Base-by-base conservation (phyloP, 768 basidiomycete species). In the Lentinula lateritia region DNA sequence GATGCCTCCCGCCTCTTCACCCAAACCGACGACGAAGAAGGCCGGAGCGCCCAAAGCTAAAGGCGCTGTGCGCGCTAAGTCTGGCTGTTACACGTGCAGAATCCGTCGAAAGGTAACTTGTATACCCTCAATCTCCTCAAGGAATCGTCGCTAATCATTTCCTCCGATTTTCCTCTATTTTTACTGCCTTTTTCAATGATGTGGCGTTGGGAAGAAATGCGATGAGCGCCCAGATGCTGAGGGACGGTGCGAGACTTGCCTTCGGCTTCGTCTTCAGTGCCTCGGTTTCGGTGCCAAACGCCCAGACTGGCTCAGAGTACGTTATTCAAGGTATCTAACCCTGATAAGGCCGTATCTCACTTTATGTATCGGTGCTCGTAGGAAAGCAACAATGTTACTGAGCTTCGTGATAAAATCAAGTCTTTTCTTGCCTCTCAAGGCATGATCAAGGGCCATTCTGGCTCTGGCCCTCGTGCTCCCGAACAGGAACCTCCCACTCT, bases 371-470 rank as follows among this genome's bases (percentile, higher is more conserved):
- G 61, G 52, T 65, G 60, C 58, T 34, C 66, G 23, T 65, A 92
- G 90, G 88, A 90, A 71, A 85, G 76, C 66, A 81, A 83, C 64
- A 87, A 85, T 63, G 89, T 92, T 3, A 69, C 81, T 39, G 82
- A 83, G 63, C 75, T 91, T 43, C 81, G 90, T 59, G 89, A 90
- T 66, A 89, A 85, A 74, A 92, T 92, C 69, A 93, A 92, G 75
- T 74, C 75, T 1, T 90, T 90, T 68, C 80, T 93, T 23, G 89
- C 89, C 0, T 83, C 89, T 0, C 89, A 92, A 71, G 91, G 91
- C 52, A 90, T 92, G 89, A 92, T 93, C 73, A 93, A 93, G 74
- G 92, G 92, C 34, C 90, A 92, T 67, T 88, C 91, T 18, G 88
- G 88, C 60, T 76, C 87, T 32, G 86, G 83, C 1, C 79, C 87